Percentiles rank a stretch among this genome's conserved stretches.
Conservation (phyloP, 2,329 filamentous ascomycete genomes). For the Penicillium sclerotigenum region DNA sequence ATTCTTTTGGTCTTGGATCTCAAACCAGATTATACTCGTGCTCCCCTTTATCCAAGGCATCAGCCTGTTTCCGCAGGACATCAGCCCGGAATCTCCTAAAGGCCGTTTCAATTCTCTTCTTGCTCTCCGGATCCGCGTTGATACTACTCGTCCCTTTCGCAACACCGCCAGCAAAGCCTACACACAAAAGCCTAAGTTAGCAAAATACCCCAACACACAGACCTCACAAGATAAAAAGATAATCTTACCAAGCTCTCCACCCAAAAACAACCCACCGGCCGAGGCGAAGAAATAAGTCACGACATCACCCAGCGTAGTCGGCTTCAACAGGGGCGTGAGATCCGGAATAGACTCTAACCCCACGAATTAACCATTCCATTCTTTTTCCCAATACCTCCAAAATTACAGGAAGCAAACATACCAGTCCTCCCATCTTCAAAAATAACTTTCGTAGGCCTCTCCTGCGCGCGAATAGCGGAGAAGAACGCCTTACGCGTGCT, state of each 20-base stretch:
- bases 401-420: conserved; percentile 28
- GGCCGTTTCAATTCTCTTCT: conserved; percentile 59
- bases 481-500: conserved; percentile 58
- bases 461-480: conserved; percentile 57
- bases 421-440: conserved; percentile 61
- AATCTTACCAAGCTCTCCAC: conserved; percentile 53
- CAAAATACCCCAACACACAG: neutral
- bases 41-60: conserved; percentile 50
- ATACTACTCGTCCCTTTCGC: conserved; percentile 55
- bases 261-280: conserved; percentile 60
- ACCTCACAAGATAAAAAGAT: neutral
- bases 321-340: conserved; percentile 56
- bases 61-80: conserved; percentile 58
- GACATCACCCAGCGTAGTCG: conserved; percentile 57
- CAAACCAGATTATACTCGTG: conserved; percentile 26
- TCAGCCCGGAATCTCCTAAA: conserved; percentile 63
- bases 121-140: conserved; percentile 52
- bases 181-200: neutral
- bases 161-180: conserved; percentile 57
- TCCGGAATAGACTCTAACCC: conserved; percentile 59
- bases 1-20: no score
- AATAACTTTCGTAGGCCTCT: conserved; percentile 60
- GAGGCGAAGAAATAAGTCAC: conserved; percentile 63
- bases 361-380: neutral
- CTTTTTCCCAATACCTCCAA: no score